A percentile compares a stretch with the other conserved stretches of the same genome.
Conservation (phyloP, 345 rosid species). For the Geranium brycei region DNA sequence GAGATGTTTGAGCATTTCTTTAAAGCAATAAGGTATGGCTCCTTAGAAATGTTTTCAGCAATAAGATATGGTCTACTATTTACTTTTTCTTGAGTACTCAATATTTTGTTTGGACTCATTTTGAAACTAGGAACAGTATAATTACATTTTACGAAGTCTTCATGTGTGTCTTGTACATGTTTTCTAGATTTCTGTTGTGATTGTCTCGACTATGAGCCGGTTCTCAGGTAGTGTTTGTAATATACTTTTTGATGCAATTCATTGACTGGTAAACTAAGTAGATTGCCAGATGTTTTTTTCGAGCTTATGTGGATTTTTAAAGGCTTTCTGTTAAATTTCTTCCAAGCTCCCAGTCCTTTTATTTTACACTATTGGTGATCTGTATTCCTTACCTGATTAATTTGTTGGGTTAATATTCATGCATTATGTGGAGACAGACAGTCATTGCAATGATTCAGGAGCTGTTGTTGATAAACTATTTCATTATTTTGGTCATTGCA, state of each 20-base stretch:
- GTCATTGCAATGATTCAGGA: neutral
- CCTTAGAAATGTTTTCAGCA: slow-evolving; percentile 1
- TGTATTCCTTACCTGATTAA: neutral
- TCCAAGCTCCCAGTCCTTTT: neutral
- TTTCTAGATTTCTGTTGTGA: neutral
- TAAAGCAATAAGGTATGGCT: slow-evolving; percentile 57
- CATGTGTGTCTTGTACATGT: neutral
- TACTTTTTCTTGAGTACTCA: neutral
- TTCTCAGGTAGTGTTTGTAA: neutral
- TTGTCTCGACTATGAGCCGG: neutral
- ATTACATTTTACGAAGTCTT: neutral
- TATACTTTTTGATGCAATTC: neutral
- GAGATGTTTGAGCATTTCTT: slow-evolving; percentile 91
- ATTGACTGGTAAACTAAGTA: too few relatives aligned
- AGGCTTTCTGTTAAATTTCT: neutral
- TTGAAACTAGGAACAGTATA: neutral
- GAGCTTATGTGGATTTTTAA: neutral
- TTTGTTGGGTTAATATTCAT: neutral
- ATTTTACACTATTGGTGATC: neutral
- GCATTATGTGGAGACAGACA: neutral
- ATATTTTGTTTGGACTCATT: neutral
- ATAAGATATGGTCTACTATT: neutral
- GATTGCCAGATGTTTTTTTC: neutral
- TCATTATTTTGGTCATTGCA: too few relatives aligned
- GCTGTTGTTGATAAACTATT: neutral